Base-by-base conservation (phyloP, 805 yeast species). In the Saccharomycopsis sp. region DNA sequence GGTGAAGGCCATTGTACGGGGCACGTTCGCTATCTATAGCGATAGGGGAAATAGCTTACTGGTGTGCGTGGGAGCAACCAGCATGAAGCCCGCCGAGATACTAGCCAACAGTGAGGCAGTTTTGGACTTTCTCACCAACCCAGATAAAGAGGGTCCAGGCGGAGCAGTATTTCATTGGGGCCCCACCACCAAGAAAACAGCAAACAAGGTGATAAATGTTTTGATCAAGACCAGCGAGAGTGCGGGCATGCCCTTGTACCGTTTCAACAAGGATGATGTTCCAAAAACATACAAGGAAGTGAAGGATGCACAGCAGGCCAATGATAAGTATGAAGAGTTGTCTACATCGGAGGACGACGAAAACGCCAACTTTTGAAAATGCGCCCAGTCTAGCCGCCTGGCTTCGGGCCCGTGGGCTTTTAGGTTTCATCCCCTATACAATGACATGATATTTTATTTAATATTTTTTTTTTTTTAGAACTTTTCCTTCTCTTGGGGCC, bases 21-120 rank as follows among this genome's bases (percentile, higher is more conserved):
- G 80, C 54, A 68, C 94, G 0, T 69, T 64, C 5, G 75, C 73
- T 53, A 71, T 80, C 9, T 78, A 85, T 3, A 70, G 71, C 13
- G 67, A 66, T 25, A 53, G 53, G 2, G 89, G 87, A 15, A 71
- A 70, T 16, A 73, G 80, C 47, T 52, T 82, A 17, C 64, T 76
- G 13, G 61, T 83, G 18, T 71, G 68, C 39, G 63, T 83, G 13
- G 94, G 92, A 2, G 66, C 64, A 38, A 56, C 73, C 4, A 67
- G 66, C 38, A 71, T 71, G 66, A 53, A 59, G 2, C 55, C 53
- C 0, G 56, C 59, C 0, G 58, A 71, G 20, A 45, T 80, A 5
- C 52, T 70, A n/a, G 65, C 63, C 27, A 81, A 81, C 53, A 59
- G 75, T 9, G 67, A 70, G 39, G 66, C 68, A 25, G 71, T 75